phyloP scores from a whole-genome alignment of 202 grass and related monocot genomes.

The Zoysia matrella region DNA sequence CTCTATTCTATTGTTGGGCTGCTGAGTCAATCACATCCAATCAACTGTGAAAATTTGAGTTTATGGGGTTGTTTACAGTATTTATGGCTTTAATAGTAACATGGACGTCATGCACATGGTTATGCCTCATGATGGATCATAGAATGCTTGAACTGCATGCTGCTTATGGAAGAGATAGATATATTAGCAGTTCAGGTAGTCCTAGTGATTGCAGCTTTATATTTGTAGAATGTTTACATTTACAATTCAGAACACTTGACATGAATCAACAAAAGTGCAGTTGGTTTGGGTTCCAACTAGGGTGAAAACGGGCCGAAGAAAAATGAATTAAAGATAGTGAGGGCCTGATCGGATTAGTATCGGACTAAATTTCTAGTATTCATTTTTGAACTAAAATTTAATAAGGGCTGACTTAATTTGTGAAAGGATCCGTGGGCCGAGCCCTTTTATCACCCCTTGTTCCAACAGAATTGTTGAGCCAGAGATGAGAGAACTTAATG shows the following conservation, averaged over 20 bases:
- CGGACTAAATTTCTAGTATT: no score
- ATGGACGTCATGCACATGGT: constrained; percentile 3
- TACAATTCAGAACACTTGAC: constrained; percentile 9
- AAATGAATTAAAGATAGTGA: no score
- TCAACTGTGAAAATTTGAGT: background rate
- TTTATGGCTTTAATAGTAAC: background rate
- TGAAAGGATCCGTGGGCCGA: no score
- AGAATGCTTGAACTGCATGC: background rate
- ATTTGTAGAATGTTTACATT: constrained; percentile 9
- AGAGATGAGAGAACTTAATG: background rate
- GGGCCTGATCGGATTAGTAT: no score
- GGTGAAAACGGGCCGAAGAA: background rate
- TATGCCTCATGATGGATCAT: constrained; percentile 12
- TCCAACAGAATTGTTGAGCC: background rate
- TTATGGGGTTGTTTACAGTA: background rate
- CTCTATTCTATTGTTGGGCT: background rate
- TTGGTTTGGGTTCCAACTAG: constrained; percentile 13
- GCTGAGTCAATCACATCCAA: constrained; percentile 14
- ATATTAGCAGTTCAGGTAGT: background rate
- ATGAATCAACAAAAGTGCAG: constrained; percentile 13
- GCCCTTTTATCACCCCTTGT: no score
- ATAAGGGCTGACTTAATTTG: no score
- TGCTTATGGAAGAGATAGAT: no score
- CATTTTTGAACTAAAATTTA: no score
- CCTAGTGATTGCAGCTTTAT: background rate